Base-by-base conservation (phyloP, 225 moss, liverwort and hornwort genomes). In the Physcomitrium patens region DNA sequence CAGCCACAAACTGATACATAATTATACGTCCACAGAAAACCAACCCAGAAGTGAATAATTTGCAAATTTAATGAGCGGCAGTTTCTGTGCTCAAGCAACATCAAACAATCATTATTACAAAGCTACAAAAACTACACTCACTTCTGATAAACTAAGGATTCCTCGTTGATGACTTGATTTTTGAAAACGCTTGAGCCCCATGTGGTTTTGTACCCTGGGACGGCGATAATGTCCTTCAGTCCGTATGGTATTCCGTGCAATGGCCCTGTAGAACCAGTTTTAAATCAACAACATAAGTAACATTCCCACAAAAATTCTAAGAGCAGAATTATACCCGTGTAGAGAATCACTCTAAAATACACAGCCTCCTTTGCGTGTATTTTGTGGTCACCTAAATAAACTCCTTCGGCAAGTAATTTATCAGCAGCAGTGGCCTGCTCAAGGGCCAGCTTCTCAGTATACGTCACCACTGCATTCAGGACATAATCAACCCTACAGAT, bases 181-280 rank as follows among this genome's bases (percentile, higher is more conserved):
- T 76, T 67, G 71, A 83, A 91, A 59, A 76, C 22, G 10, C 22
- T 63, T 64, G 86, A 73, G 47, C 91, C 86, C 91, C 87, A 91
- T 31, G 91, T 91, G 54, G 91, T 91, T 80, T 68, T 89, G 31
- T 91, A 91, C 50, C 81, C 83, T 50, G 89, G 89, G 41, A 91
- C 91, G 20, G 89, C 85, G 24, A 79, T 80, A 43, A 79, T 83
- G 46, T 91, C 91, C 76, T 89, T 91, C 64, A 91, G 68, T 12
- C 89, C 91, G 54, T 91, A 91, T 8, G 89, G 91, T 60, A 91
- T 83, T 67, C 91, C 87, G 60, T 89, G 91, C 63, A 91, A 81
- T 64, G 89, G 87, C 56, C 89, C 91, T 89, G 80, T 75, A 77
- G 31, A 37, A 16, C 71, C 63, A 59, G 24, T 19, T 62, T 44